phyloP scores from a whole-genome alignment of 2,329 filamentous ascomycete genomes.

The Trichoderma arundinaceum region DNA sequence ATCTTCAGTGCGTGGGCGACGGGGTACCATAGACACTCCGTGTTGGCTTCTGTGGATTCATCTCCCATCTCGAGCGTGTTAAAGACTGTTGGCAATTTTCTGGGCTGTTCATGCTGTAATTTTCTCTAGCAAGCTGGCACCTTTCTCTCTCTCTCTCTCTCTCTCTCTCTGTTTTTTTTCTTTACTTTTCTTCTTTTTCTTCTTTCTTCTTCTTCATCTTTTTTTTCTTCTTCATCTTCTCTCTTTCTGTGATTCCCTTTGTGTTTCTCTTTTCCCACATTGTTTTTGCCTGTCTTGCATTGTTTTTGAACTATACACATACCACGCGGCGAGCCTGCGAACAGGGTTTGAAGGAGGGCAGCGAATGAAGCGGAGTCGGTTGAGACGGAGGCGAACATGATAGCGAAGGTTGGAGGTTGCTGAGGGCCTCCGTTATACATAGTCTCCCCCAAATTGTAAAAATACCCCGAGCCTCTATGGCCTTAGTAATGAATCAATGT shows the following conservation, averaged over 20 bases:
- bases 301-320: slow-evolving; percentile 45
- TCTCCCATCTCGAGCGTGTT: slow-evolving; percentile 14
- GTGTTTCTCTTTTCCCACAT: slow-evolving; percentile 27
- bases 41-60: slow-evolving; percentile 13
- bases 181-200: slow-evolving; percentile 2
- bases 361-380: slow-evolving; percentile 33
- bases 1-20: slow-evolving; percentile 15
- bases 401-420: slow-evolving; percentile 39
- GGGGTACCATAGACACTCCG: background rate
- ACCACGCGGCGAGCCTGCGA: slow-evolving; percentile 44
- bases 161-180: slow-evolving; percentile 1
- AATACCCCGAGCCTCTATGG: slow-evolving; percentile 33
- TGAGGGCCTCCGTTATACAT: slow-evolving; percentile 41
- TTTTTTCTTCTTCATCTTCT: slow-evolving; percentile 30
- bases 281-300: slow-evolving; percentile 32
- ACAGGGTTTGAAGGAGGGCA: slow-evolving; percentile 38
- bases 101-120: slow-evolving; percentile 20
- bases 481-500: slow-evolving; percentile 33
- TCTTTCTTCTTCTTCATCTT: slow-evolving; percentile 25
- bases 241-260: slow-evolving; percentile 39
- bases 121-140: slow-evolving; percentile 26
- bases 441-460: slow-evolving; percentile 45
- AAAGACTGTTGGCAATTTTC: slow-evolving; percentile 13
- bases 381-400: slow-evolving; percentile 40
- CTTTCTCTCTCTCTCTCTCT: slow-evolving; percentile 28